Evolutionary conservation across 129 eudicot species (phyloP).

Genomic region (Centaurea solstitialis): DNA sequence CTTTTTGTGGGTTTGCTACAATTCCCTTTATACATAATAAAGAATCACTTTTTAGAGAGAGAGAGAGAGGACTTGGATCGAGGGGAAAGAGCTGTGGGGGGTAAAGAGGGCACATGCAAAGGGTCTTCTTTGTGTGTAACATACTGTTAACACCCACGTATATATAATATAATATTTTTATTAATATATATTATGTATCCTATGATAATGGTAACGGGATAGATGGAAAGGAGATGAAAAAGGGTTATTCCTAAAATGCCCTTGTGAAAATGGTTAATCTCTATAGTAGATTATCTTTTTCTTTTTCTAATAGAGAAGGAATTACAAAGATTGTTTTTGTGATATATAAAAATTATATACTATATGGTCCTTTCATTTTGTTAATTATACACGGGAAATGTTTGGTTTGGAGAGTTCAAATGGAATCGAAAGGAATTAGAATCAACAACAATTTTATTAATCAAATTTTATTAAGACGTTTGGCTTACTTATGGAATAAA

Average conservation of each 20-base stretch:
- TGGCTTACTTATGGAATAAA: too few relatives aligned
- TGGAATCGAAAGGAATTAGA: too few relatives aligned
- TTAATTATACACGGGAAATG: too few relatives aligned
- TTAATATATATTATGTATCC: background rate
- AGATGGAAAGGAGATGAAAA: background rate
- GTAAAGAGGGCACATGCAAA: slow-evolving; percentile 61
- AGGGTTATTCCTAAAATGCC: background rate
- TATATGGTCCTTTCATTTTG: too few relatives aligned
- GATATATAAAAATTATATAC: too few relatives aligned
- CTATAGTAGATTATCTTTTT: background rate
- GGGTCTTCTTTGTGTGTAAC: slow-evolving; percentile 35
- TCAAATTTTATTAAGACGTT: too few relatives aligned
- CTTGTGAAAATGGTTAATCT: slow-evolving; percentile 5
- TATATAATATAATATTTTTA: background rate
- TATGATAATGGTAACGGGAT: background rate
- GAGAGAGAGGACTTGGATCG: slow-evolving; percentile 45
- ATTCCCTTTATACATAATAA: slow-evolving; percentile 3
- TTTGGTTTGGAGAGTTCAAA: too few relatives aligned
- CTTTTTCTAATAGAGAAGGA: too few relatives aligned
- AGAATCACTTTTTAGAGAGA: slow-evolving; percentile 18
- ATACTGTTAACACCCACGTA: slow-evolving; percentile 13
- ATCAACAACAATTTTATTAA: too few relatives aligned
- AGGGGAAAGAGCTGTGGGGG: slow-evolving; percentile 36
- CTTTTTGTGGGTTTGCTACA: slow-evolving; percentile 31
- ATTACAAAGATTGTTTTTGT: background rate